Evolutionary conservation across 805 yeast species (phyloP).

Genomic region (Yarrowia sp.): DNA sequence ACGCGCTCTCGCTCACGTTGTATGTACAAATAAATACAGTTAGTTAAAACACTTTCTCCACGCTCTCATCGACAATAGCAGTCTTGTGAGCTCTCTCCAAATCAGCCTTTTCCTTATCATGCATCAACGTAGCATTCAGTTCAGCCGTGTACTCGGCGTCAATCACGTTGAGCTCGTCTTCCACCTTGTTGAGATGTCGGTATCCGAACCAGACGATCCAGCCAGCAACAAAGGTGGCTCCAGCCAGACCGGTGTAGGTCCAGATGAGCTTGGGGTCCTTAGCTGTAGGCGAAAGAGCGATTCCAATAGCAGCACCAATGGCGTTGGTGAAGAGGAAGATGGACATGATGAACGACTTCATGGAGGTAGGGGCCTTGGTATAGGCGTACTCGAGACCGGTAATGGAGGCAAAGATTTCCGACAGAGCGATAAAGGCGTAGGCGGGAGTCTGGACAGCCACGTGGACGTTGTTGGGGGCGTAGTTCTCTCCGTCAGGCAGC

Average conservation of each 20-base stretch:
- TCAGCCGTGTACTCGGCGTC: conserved; percentile 41
- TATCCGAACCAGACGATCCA: conserved; percentile 58
- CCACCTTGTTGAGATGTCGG: conserved; percentile 52
- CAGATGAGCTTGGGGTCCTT: conserved; percentile 67
- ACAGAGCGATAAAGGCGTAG: conserved; percentile 65
- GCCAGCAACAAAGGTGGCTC: conserved; percentile 59
- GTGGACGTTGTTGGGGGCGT: conserved; percentile 52
- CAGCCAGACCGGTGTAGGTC: conserved; percentile 63
- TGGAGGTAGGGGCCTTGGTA: conserved; percentile 70
- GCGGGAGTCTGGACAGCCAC: conserved; percentile 73
- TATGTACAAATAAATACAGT: conserved; percentile 14
- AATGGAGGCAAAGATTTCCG: conserved; percentile 75
- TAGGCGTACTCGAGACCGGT: conserved; percentile 84
- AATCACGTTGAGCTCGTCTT: conserved; percentile 55
- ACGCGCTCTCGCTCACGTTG: not conserved
- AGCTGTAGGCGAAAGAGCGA: conserved; percentile 64
- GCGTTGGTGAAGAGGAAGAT: conserved; percentile 68
- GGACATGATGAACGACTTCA: conserved; percentile 62
- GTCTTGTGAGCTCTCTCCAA: conserved; percentile 2
- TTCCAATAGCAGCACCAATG: conserved; percentile 72
- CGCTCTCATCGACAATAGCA: conserved; percentile 19
- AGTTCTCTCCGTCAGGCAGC: conserved; percentile 31
- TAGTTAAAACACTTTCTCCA: conserved; percentile 22
- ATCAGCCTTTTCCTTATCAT: conserved; percentile 9
- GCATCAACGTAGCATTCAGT: conserved; percentile 30